Base-by-base conservation (phyloP, 805 yeast species). In the Wickerhamomyces ciferrii region DNA sequence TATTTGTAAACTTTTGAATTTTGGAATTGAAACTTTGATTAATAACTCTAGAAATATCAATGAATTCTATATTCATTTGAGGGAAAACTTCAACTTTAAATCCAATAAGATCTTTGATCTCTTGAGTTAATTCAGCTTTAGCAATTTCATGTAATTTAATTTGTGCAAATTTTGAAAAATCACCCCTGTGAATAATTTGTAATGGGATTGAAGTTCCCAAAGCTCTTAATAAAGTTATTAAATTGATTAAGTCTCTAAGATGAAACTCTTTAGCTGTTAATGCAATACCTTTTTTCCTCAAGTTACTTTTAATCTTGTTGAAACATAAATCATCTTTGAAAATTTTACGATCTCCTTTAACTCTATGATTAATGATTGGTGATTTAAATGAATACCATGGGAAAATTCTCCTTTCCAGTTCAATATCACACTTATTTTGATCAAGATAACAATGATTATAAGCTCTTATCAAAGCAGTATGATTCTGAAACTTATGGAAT, bases 101-200 rank as follows among this genome's bases (percentile, higher is more conserved):
- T 6, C 57, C 51, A 15, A 63, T 59, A 36, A 60, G 42, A 1
- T 66, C 68, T 40, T 40, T 70, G 47, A 1, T 62, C 46, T 47
- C 20, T n/a, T 31, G 14, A 5, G 23, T 23, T 6, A 42, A 11
- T 34, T 46, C 40, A 5, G 25, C 39, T 2, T 19, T 14, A 18
- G 45, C 43, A 2, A 42, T 18, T 17, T 29, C 35, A 74, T 69
- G 27, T 48, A 62, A 51, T 56, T 65, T 61, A 41, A 69, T 63
- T 52, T 76, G 79, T 38, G 70, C 69, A 53, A 77, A 78, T n/a
- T 77, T 68, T 43, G 71, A 79, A 58, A 80, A 80, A 29, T 61
- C 59, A 36, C 51, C 49, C 48, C 62, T 59, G 48, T 59, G 62
- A 36, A 68, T 49, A 19, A 67, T 51, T 51, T 63, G 67, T 38